phyloP scores from a whole-genome alignment of 2,329 filamentous ascomycete species.

The Magnaporthiopsis incrustans region DNA sequence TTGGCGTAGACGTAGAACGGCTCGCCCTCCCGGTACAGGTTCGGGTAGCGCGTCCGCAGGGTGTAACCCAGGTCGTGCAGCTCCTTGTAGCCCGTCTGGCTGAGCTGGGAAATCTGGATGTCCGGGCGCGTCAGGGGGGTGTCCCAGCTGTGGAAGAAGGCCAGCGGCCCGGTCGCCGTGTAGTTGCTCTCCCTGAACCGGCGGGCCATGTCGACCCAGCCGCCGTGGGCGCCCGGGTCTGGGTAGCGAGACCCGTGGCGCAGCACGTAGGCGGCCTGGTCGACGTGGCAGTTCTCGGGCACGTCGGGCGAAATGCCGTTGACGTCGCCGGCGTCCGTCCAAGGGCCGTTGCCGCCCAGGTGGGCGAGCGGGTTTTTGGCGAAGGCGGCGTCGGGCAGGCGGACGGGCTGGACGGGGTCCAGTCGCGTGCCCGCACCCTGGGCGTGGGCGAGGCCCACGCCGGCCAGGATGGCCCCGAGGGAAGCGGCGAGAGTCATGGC shows the following conservation, averaged over 20 bases:
- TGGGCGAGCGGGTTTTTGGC: constrained; percentile 36
- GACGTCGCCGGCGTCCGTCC: constrained; percentile 46
- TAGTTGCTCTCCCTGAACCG: constrained; percentile 48
- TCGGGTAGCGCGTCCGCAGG: constrained; percentile 39
- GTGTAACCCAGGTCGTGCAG: constrained; percentile 46
- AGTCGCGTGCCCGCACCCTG: constrained; percentile 13
- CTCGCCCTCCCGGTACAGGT: constrained; percentile 41
- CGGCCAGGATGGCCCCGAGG: constrained; percentile 10
- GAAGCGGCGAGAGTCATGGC: constrained; percentile 7
- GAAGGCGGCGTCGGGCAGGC: constrained; percentile 17
- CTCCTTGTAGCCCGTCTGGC: constrained; percentile 56
- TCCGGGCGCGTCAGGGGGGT: constrained; percentile 46
- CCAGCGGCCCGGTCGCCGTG: constrained; percentile 41
- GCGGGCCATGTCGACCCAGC: constrained; percentile 42
- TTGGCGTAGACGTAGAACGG: constrained; percentile 57
- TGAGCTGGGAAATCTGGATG: constrained; percentile 50
- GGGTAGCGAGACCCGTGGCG: constrained; percentile 58
- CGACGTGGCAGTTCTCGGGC: constrained; percentile 48
- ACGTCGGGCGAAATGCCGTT: constrained; percentile 44
- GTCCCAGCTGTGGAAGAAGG: constrained; percentile 51
- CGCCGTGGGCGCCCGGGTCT: constrained; percentile 49
- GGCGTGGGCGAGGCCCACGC: constrained; percentile 12
- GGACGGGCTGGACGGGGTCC: constrained; percentile 19
- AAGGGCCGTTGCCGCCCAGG: constrained; percentile 46
- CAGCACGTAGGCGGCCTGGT: constrained; percentile 51